Evolutionary conservation across 169 alveolate species (phyloP), one percentile per base, ranked within the genome.

Genomic region (Plasmodium malariae): DNA sequence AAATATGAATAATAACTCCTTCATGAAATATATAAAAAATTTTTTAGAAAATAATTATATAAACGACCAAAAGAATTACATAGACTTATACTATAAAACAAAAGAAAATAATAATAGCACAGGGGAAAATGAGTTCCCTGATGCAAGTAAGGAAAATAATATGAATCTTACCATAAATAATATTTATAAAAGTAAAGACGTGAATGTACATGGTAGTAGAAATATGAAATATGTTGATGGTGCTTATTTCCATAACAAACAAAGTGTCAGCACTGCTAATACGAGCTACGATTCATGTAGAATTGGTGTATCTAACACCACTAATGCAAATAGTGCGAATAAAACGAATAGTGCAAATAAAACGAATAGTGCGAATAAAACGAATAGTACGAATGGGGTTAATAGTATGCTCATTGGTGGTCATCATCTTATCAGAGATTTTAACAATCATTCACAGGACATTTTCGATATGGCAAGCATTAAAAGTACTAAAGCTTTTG

Each of bases 41-140:
- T 76, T 76, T 17, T 40, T 49, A n/a, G 74, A 76, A 5, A 63
- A 62, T 21, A 76, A 30, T 49, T 76, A 76, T 68, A 48, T 51
- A 17, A 76, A 76, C 21, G 89, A 76, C 19, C 87, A 73, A 26
- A 73, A 55, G 62, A 32, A 73, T n/a, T 73, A 73, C 32, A 54
- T 73, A 48, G 62, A 73, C 21, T n/a, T 73, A 43, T 73, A 30
- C 55, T 54, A 55, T 43, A 40, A 36, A 60, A 57, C 51, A 11
- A 24, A 36, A 21, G 34, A 37, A 2, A 57, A 30, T 19, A 59
- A 28, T 19, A 45, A 17, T 2, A 9, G 6, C n/a, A 34, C n/a
- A 19, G 57, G 24, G 6, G 9, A 12, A 3, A 32, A 28, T 62
- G 26, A 62, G 19, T 12, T 11, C 7, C 14, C 71, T 9, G 14